These are phyloP conservation scores for Fusarium abutilonis DNA, from an alignment of 2,329 filamentous ascomycete genomes.

Conservation along the genomic window DNA sequence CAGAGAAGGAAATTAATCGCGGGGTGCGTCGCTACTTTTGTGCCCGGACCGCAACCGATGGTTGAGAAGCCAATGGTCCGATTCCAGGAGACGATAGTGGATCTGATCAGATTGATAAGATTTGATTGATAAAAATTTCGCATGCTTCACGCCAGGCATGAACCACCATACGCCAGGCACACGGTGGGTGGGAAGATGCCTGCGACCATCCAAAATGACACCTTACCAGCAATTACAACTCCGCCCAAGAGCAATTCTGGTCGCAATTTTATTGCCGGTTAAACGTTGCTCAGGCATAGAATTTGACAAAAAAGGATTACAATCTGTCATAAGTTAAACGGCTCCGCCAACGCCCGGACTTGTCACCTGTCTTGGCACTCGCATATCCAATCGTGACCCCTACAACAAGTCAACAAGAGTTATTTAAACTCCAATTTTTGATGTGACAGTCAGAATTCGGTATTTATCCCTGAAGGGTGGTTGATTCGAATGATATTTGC, in stretches of 20 bases:
- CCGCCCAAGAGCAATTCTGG: conserved; percentile 14
- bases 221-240: conserved; percentile 26
- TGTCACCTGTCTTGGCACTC: conserved; percentile 1
- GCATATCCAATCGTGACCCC: not conserved
- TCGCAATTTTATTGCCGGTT: conserved; percentile 25
- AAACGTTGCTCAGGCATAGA: conserved; percentile 17
- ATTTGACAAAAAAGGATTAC: conserved; percentile 7
- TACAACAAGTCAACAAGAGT: conserved; percentile 4
- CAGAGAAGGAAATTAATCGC: conserved; percentile 40
- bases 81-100: conserved; percentile 50
- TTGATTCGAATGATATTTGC: conserved; percentile 1
- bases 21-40: conserved; percentile 46
- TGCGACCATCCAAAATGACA: conserved; percentile 2
- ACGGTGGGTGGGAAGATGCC: not conserved
- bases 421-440: conserved; percentile 10
- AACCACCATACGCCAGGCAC: conserved; percentile 29
- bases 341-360: conserved; percentile 25
- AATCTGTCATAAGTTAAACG: conserved; percentile 28
- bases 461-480: conserved; percentile 3
- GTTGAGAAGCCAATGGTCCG: conserved; percentile 47
- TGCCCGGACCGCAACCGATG: conserved; percentile 43
- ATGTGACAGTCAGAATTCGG: conserved; percentile 6
- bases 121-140: conserved; percentile 57
- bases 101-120: conserved; percentile 60
- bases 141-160: conserved; percentile 38